Base-by-base conservation (phyloP, 1,284 basidiomycete genomes). In the Tremellales sp. region DNA sequence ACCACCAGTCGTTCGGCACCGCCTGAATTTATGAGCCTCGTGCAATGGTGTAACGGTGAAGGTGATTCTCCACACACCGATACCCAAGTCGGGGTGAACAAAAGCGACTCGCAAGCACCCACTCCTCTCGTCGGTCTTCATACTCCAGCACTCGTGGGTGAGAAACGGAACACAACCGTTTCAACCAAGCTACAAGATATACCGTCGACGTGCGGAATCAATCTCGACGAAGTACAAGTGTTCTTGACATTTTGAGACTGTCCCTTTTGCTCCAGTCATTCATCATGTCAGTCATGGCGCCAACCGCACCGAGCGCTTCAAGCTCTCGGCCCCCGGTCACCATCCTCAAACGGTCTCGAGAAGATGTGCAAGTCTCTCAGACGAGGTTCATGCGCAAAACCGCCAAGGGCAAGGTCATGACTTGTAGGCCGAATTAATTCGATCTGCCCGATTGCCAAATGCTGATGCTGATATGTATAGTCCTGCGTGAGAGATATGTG, bases 351-450 rank as follows among this genome's bases (percentile, higher is more conserved):
- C 78, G 89, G 49, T 79, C 85, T 11, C 75, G 80, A 22, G 78
- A 81, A 15, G 89, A 92, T 67, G 82, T 85, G 0, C 81, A 83
- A 2, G 69, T 89, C 3, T 86, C 87, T 0, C 87, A 89, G 62
- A 83, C 85, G 54, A 92, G 89, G 70, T 94, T 91, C 70, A 86
- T 90, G 78, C 91, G 88, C 74, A 98, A 98, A 76, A 97, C 96
- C 0, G 89, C 88, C 0, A 77, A 83, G 53, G 94, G 96, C 22
- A 96, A 94, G 69, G 90, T 99, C 25, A 82, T 92, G 65, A 94
- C 92, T 79, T 85, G 89, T 89, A 47, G 45, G 75, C 60, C 8
- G 21, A n/a, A 1, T 12, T 13, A 21, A 27, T 29, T 46, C 26
- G 37, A 31, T 19, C 5, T 10, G 19, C 19, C n/a, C 17, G 21